Percentiles rank a stretch among this genome's conserved stretches.
These are phyloP conservation scores for Fusarium guadeloupense DNA, from an alignment of 2,329 filamentous ascomycete species.

Conservation along the genomic window DNA sequence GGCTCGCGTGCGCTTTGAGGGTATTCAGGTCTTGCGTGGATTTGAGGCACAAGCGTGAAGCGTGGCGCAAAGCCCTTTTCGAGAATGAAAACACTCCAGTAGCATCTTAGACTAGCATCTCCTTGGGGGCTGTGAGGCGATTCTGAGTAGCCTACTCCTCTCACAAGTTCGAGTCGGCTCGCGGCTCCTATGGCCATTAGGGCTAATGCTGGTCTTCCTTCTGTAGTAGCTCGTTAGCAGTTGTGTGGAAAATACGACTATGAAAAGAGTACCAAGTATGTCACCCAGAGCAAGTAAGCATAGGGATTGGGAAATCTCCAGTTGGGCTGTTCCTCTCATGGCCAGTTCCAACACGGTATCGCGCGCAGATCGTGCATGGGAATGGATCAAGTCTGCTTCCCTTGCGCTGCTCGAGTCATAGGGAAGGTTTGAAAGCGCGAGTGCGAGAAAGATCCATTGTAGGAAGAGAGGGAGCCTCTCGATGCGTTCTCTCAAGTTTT, in stretches of 20 bases:
- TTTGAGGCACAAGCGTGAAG: constrained; percentile 10
- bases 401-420: constrained; percentile 25
- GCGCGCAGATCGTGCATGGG: constrained; percentile 7
- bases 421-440: constrained; percentile 3
- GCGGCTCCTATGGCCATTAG: constrained; percentile 38
- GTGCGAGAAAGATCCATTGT: constrained; percentile 29
- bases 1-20: constrained; percentile 28
- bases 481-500: not conserved
- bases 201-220: constrained; percentile 27
- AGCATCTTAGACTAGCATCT: constrained; percentile 30
- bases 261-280: constrained; percentile 1
- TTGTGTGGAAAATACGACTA: fast-evolving
- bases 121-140: not conserved
- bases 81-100: constrained; percentile 37
- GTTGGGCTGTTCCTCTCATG: constrained; percentile 23
- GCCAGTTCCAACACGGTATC: constrained; percentile 22
- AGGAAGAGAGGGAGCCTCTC: constrained; percentile 21
- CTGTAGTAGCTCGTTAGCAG: not conserved
- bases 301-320: constrained; percentile 22
- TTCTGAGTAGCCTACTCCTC: constrained; percentile 2
- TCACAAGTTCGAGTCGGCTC: constrained; percentile 29
- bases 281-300: constrained; percentile 17
- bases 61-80: constrained; percentile 33
- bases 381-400: constrained; percentile 21
- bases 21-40: constrained; percentile 11